Evolutionary conservation across 164 flowering plant species (phyloP), one percentile per base, ranked within the genome.

Genomic region (Echeveria elegans): DNA sequence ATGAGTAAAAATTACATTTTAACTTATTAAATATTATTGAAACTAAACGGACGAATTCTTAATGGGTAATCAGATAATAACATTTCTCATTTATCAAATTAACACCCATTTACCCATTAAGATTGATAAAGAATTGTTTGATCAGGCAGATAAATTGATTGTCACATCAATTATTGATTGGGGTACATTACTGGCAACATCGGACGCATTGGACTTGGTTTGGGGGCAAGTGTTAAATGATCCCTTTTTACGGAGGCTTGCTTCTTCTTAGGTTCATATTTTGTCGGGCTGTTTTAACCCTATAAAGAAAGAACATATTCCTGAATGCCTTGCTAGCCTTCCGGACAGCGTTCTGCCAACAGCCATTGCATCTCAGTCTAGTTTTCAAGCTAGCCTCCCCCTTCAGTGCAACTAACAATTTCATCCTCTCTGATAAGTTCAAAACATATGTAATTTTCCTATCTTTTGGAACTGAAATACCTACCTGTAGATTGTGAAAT

Each of bases 161-260:
- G 81, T 88, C 9, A 75, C 82, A n/a, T 81, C 84, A 36, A 73
- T 88, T 41, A 77, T 75, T 81, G 81, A 82, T 18, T 88, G 94
- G 97, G 97, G 92, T 6, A 70, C 68, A 62, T 67, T 66, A 30
- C 77, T 90, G 81, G 88, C 89, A 50, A 68, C 83, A 60, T 83
- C 86, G 52, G 88, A 85, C 24, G 67, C 68, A 62, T 85, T 93
- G 37, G 76, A 89, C 76, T 85, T 86, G 64, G 93, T 86, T 68
- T 94, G 98, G 98, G 84, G 82, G 23, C 94, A 90, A 76, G 77
- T 83, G 52, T 67, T 90, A 26, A 67, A 71, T 40, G 98, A 94
- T 80, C 98, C 96, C 16, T 90, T 94, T 76, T 74, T 94, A 43
- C 81, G 96, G 78, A 79, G 98, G n/a, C n/a, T n/a, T n/a, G 61